Evolutionary conservation across 2,329 filamentous ascomycete species (phyloP).

Genomic region (Aschersonia sp.): DNA sequence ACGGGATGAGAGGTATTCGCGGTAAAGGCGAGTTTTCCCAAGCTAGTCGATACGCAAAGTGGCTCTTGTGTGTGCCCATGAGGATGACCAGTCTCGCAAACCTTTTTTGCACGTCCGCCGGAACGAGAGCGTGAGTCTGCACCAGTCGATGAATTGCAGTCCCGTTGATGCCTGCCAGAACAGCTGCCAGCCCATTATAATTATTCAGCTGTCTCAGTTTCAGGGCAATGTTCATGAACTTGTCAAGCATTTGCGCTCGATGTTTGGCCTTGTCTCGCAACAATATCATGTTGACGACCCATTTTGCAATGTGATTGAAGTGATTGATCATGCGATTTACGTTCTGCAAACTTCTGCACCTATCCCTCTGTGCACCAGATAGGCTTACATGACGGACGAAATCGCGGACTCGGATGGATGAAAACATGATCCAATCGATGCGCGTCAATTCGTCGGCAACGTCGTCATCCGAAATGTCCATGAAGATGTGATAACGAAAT

Average conservation of each 20-base stretch:
- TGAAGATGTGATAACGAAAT: constrained; percentile 76
- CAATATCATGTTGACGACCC: constrained; percentile 72
- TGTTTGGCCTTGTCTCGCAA: constrained; percentile 94
- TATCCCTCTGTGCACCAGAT: constrained; percentile 54
- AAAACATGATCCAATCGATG: constrained; percentile 98
- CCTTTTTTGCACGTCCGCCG: constrained; percentile 58
- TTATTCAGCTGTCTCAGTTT: constrained; percentile 88
- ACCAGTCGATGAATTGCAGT: constrained; percentile 71
- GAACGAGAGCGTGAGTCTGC: constrained; percentile 66
- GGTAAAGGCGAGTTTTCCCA: constrained; percentile 92
- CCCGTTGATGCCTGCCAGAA: constrained; percentile 84
- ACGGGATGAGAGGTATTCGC: constrained; percentile 83
- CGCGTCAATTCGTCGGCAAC: constrained; percentile 85
- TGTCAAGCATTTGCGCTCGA: constrained; percentile 78
- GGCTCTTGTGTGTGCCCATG: constrained; percentile 85
- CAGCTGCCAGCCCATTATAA: constrained; percentile 90
- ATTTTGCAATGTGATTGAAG: constrained; percentile 74
- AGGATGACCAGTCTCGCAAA: constrained; percentile 81
- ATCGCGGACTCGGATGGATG: constrained; percentile 82
- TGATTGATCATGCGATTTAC: constrained; percentile 91
- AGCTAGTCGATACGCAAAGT: constrained; percentile 89
- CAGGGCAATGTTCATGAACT: constrained; percentile 82
- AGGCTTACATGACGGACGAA: constrained; percentile 84
- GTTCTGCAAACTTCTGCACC: constrained; percentile 64
- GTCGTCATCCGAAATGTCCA: constrained; percentile 72